Evolutionary conservation across 2,329 filamentous ascomycete genomes (phyloP), one percentile per base, ranked within the genome.

Genomic region (Endoconidiophora polonica): DNA sequence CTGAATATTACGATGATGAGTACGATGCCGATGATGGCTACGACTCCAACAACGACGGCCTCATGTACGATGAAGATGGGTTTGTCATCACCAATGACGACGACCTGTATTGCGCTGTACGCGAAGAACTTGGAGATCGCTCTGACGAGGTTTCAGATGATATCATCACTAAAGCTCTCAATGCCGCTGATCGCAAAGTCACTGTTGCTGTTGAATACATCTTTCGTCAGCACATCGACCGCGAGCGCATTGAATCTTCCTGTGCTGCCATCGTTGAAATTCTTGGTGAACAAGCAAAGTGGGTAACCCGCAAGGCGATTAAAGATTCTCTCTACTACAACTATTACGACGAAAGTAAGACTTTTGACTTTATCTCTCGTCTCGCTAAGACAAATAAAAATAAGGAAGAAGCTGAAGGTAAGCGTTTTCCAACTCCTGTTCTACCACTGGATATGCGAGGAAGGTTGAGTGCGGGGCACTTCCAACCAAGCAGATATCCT

Each of bases 311-410:
- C 38, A 62, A 56, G 36, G 79, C 90, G 58, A 85, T 93, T 55
- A 77, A 90, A 60, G 86, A 94, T 54, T 74, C 86, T 0, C 64
- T 94, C 14, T 94, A 85, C 83, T 76, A 94, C 64, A 93, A 91
- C 64, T 94, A 86, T 63, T 94, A 86, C 61, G 85, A 94, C 58
- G 71, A 91, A 36, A 79, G 76, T 50, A 91, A 91, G 65, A 76
- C 83, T 0, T 79, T 87, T 24, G 70, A 72, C 46, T 91, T 86
- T 59, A 65, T 94, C 46, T 72, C 79, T 55, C 79, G 76, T 24
- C 14, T 66, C 42, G 60, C 67, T 16, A 56, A 59, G 22, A 49
- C 54, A n/a, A 60, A 63, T 14, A 71, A 71, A 57, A 58, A 62
- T 39, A 69, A 70, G 58, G 68, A 66, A 55, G 58, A 58, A 46